These are phyloP conservation scores for Obba rivulosa DNA, from an alignment of 768 basidiomycete species.

Conservation along the genomic window DNA sequence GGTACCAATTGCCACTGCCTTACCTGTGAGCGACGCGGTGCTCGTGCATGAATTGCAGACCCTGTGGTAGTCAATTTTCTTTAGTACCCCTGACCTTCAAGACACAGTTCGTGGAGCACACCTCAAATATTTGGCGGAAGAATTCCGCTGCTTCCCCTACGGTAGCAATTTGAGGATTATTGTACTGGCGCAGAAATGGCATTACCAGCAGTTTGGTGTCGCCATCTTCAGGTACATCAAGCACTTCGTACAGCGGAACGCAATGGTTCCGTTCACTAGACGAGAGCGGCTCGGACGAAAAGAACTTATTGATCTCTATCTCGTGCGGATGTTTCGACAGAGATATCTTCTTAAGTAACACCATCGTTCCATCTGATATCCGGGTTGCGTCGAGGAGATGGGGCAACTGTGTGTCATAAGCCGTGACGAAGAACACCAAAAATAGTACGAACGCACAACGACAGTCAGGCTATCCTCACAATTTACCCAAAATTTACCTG, in stretches of 20 bases:
- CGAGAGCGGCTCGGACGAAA: slow-evolving; percentile 18
- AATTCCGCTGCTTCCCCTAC: slow-evolving; percentile 32
- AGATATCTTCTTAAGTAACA: slow-evolving; percentile 15
- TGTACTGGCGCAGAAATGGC: slow-evolving; percentile 24
- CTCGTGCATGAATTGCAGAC: slow-evolving; percentile 33
- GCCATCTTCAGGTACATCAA: slow-evolving; percentile 10
- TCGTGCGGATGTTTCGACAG: slow-evolving; percentile 18
- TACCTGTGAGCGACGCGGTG: slow-evolving; percentile 34
- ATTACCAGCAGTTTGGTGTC: slow-evolving; percentile 25
- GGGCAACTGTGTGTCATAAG: too few relatives aligned
- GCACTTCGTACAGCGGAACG: slow-evolving; percentile 18
- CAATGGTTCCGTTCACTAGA: slow-evolving; percentile 23
- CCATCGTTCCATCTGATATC: slow-evolving; percentile 14
- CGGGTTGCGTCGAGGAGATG: slow-evolving; percentile 18
- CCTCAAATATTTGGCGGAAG: slow-evolving; percentile 31
- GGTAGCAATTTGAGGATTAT: slow-evolving; percentile 28
- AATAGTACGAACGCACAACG: slow-evolving; percentile 20
- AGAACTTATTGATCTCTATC: slow-evolving; percentile 18
- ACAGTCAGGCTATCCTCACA: slow-evolving; percentile 25
- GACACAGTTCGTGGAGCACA: too few relatives aligned
- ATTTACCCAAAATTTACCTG: slow-evolving; percentile 32
- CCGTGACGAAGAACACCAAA: too few relatives aligned
- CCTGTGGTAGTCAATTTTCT: too few relatives aligned
- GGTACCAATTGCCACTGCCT: neutral
- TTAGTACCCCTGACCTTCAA: too few relatives aligned